Conservation (phyloP, 2,329 filamentous ascomycete genomes). For the Phoma sp. region DNA sequence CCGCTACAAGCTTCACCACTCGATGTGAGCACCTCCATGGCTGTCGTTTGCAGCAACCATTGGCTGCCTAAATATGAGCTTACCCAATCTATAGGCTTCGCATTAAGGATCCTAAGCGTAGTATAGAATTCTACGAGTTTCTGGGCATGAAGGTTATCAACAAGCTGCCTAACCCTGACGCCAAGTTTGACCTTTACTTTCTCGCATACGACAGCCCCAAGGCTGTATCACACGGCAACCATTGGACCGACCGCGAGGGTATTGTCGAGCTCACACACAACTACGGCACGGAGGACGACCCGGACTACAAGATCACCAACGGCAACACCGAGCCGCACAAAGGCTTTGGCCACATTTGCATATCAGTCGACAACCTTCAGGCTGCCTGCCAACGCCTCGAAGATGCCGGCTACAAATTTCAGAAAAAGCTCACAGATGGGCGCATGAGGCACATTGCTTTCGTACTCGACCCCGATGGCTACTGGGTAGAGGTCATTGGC, state of each 20-base stretch:
- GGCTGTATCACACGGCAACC: slow-evolving; percentile 75
- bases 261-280: slow-evolving; percentile 85
- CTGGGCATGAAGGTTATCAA: slow-evolving; percentile 86
- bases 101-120: slow-evolving; percentile 87
- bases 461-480: slow-evolving; percentile 80
- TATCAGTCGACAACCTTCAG: slow-evolving; percentile 74
- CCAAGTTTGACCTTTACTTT: slow-evolving; percentile 96
- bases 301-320: slow-evolving; percentile 80
- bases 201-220: slow-evolving; percentile 82
- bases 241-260: slow-evolving; percentile 84
- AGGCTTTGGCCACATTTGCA: slow-evolving; percentile 83
- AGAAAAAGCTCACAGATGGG: slow-evolving; percentile 92
- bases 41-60: slow-evolving; percentile 4
- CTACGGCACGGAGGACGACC: slow-evolving; percentile 88
- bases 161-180: slow-evolving; percentile 81
- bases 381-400: slow-evolving; percentile 89
- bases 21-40: slow-evolving; percentile 51
- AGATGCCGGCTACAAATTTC: slow-evolving; percentile 89
- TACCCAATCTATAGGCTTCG: slow-evolving; percentile 59
- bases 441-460: slow-evolving; percentile 79
- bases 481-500: slow-evolving; percentile 78
- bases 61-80: slow-evolving; percentile 12
- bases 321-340: slow-evolving; percentile 93
- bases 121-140: slow-evolving; percentile 92
- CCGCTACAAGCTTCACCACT: slow-evolving; percentile 71